A percentile compares a stretch with the other conserved stretches of the same genome.
Evolutionary conservation across 2,329 filamentous ascomycete genomes (phyloP).

Genomic region (Cylindrodendrum hubeiense): DNA sequence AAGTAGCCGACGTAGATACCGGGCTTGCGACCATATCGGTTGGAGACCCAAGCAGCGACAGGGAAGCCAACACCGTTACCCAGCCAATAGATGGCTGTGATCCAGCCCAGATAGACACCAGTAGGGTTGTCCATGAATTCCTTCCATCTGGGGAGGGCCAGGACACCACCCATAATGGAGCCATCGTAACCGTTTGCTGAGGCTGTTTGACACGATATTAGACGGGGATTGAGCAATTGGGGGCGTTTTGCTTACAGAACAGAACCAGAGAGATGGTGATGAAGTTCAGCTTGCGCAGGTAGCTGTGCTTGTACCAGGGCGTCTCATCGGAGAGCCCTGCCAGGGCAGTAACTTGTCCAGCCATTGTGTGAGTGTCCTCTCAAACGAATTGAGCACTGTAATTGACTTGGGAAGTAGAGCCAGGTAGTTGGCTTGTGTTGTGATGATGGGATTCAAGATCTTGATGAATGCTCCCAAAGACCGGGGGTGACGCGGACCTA

Average conservation of each 20-base stretch:
- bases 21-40: constrained; percentile 26
- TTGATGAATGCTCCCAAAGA: neutral
- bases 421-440: neutral
- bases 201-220: constrained; percentile 3
- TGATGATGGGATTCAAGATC: constrained; percentile 1
- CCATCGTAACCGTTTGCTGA: constrained; percentile 34
- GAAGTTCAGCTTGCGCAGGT: constrained; percentile 34
- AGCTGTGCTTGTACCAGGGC: constrained; percentile 30
- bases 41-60: constrained; percentile 28
- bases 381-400: neutral
- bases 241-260: constrained; percentile 20
- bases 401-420: neutral
- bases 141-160: constrained; percentile 38
- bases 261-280: constrained; percentile 30
- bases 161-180: constrained; percentile 24
- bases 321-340: constrained; percentile 9
- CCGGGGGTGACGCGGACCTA: constrained; percentile 17
- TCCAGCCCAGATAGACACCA: constrained; percentile 39
- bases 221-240: neutral
- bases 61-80: constrained; percentile 36
- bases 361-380: constrained; percentile 7
- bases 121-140: constrained; percentile 34
- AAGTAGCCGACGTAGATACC: constrained; percentile 31
- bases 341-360: constrained; percentile 5
- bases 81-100: constrained; percentile 42